Percentiles rank a stretch among this genome's conserved stretches.
Evolutionary conservation across 768 basidiomycete species (phyloP).

Genomic region (Lactifluus pinguis): DNA sequence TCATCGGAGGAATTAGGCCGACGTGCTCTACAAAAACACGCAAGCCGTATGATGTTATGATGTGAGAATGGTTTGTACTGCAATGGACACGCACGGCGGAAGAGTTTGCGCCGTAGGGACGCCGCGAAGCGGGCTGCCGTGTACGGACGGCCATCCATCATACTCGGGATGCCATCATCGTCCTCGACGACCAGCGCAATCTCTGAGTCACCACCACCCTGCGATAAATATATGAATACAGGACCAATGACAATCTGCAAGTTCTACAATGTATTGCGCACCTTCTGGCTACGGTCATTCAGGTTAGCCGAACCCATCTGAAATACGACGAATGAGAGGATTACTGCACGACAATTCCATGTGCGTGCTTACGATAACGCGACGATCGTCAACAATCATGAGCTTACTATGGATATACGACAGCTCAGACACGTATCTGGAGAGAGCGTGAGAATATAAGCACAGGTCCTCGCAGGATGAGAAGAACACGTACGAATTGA

Average conservation of each 20-base stretch:
- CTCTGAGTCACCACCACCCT: slow-evolving; percentile 93
- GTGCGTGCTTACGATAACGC: slow-evolving; percentile 63
- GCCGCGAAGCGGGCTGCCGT: slow-evolving; percentile 75
- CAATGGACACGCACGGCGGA: slow-evolving; percentile 46
- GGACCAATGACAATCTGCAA: not conserved
- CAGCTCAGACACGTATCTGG: slow-evolving; percentile 70
- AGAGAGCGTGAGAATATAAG: slow-evolving; percentile 20
- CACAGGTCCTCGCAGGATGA: not conserved
- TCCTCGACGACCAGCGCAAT: slow-evolving; percentile 92
- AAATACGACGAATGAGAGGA: not conserved
- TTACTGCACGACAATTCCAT: not conserved
- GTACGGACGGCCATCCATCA: slow-evolving; percentile 72
- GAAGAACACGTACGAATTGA: slow-evolving; percentile 50
- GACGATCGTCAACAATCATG: slow-evolving; percentile 90
- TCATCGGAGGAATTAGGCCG: slow-evolving; percentile 75
- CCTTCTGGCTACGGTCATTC: slow-evolving; percentile 81
- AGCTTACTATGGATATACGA: slow-evolving; percentile 82
- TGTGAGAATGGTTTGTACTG: not conserved
- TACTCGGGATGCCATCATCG: slow-evolving; percentile 58
- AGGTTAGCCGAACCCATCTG: slow-evolving; percentile 92
- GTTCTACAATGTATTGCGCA: slow-evolving; percentile 17
- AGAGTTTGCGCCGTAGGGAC: slow-evolving; percentile 73
- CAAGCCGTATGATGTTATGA: slow-evolving; percentile 1
- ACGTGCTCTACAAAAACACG: slow-evolving; percentile 55
- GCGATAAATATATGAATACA: not conserved